Evolutionary conservation across 345 rosid species (phyloP).

Genomic region (rapeseed (Brassica napus)): Da-Ae NC_063435.1:12795001-12795500

Average conservation of each 20-base stretch:
- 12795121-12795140: conserved; percentile 98
- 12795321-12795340: conserved; percentile 59
- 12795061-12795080: conserved; percentile 13
- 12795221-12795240: not conserved
- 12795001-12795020: conserved; percentile 99
- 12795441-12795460: conserved; percentile 87
- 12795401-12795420: conserved; percentile 40
- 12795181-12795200: conserved; percentile 84
- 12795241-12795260: conserved; percentile 17
- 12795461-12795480: conserved; percentile 44
- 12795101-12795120: conserved; percentile 51
- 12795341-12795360: not conserved
- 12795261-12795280: conserved; percentile 98
- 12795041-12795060: conserved; percentile 59
- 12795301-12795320: conserved; percentile 90
- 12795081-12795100: not conserved
- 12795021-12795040: conserved; percentile 90
- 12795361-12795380: conserved; percentile 13
- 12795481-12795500: conserved; percentile 87
- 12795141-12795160: conserved; percentile 96
- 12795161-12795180: conserved; percentile 99
- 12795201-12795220: not conserved
- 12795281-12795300: conserved; percentile 81
- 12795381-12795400: not conserved
- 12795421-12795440: conserved; percentile 94